Evolutionary conservation across 2,329 filamentous ascomycete species (phyloP).

Genomic region (Diaporthe nobilis): DNA sequence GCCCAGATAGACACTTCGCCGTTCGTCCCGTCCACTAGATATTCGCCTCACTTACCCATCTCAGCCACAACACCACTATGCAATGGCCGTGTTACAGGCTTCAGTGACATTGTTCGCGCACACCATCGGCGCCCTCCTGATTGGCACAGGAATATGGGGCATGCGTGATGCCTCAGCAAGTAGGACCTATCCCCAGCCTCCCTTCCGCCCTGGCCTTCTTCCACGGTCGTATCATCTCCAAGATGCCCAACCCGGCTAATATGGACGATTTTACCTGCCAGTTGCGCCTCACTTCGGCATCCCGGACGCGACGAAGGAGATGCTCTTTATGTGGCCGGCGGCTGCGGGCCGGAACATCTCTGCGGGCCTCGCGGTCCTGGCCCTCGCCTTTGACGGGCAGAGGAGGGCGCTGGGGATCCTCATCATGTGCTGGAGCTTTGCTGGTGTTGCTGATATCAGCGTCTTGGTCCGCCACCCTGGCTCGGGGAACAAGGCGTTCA

Average conservation of each 20-base stretch:
- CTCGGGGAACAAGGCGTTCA: constrained; percentile 8
- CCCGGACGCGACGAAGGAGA: background rate
- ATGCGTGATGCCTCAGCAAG: constrained; percentile 9
- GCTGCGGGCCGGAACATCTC: constrained; percentile 4
- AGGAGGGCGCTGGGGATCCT: constrained; percentile 16
- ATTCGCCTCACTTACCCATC: background rate
- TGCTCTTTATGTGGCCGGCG: constrained; percentile 14
- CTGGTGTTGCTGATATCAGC: constrained; percentile 11
- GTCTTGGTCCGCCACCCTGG: background rate
- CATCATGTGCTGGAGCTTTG: constrained; percentile 17
- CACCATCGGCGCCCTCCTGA: constrained; percentile 1
- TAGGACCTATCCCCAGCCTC: background rate
- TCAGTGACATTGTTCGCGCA: background rate
- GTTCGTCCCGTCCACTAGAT: background rate
- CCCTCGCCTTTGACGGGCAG: constrained; percentile 1
- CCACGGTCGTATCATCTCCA: background rate
- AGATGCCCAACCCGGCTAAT: background rate
- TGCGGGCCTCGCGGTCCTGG: background rate
- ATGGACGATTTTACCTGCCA: background rate
- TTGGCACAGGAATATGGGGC: background rate
- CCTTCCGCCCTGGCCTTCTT: background rate
- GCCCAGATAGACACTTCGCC: background rate
- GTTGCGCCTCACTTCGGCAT: constrained; percentile 7
- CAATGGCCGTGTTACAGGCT: background rate
- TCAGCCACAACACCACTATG: no score